A percentile compares a stretch with the other conserved stretches of the same genome.
These are phyloP conservation scores for Delitschia confertaspora DNA, from an alignment of 495 filamentous ascomycete genomes.

Conservation along the genomic window DNA sequence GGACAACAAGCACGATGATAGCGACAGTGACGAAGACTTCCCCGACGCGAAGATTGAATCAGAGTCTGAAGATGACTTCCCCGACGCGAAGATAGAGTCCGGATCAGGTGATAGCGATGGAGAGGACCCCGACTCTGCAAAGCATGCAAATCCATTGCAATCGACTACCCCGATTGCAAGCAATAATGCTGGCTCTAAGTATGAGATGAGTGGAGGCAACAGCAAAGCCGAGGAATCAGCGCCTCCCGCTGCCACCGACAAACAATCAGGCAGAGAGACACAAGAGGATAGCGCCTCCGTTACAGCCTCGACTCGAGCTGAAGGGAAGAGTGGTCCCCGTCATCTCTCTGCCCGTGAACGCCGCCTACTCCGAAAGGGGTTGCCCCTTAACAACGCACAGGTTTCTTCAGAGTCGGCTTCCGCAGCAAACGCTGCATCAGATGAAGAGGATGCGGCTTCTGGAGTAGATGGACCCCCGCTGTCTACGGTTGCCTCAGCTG, in stretches of 20 bases:
- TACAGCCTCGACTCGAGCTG: conserved; percentile 22
- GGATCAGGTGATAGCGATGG: conserved; percentile 24
- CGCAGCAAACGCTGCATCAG: conserved; percentile 11
- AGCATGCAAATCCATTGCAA: conserved; percentile 22
- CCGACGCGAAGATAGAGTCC: conserved; percentile 31
- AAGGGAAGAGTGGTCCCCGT: conserved; percentile 22
- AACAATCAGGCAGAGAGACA: conserved; percentile 14
- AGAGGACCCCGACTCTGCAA: conserved; percentile 33
- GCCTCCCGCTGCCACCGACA: too few relatives aligned
- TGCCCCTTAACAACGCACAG: conserved; percentile 27
- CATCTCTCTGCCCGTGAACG: conserved; percentile 47
- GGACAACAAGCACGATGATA: conserved; percentile 16
- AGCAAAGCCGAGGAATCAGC: too few relatives aligned
- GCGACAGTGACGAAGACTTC: conserved; percentile 34
- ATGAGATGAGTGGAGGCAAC: too few relatives aligned
- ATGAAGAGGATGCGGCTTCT: conserved; percentile 5
- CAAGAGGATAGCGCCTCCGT: conserved; percentile 17
- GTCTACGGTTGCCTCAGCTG: too few relatives aligned
- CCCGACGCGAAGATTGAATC: conserved; percentile 33
- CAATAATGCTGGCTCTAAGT: conserved; percentile 11
- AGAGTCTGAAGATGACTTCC: conserved; percentile 34
- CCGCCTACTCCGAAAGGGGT: conserved; percentile 42
- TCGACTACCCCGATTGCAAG: not conserved
- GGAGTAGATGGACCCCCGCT: conserved; percentile 9
- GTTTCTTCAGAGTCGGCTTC: conserved; percentile 5